These are phyloP conservation scores for Aspergillus sp. DNA, from an alignment of 2,329 filamentous ascomycete species.

Conservation along the genomic window DNA sequence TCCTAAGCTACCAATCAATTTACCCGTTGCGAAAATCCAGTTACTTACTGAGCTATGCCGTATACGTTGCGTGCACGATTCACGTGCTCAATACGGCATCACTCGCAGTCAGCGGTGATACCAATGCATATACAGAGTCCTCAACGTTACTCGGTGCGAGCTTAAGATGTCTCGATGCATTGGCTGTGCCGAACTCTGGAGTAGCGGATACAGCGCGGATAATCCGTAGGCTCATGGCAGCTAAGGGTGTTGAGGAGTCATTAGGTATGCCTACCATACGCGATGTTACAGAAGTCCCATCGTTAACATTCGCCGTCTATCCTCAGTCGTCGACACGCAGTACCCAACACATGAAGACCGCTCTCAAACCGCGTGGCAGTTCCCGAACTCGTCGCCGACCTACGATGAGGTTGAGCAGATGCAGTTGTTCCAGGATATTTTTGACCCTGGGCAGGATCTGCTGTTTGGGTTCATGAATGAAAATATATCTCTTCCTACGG, in stretches of 20 bases:
- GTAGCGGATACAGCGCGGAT: constrained; percentile 11
- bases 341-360: background rate
- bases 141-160: background rate
- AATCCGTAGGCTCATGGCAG: constrained; percentile 13
- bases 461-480: constrained; percentile 20
- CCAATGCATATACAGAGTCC: background rate
- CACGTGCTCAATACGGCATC: constrained; percentile 40
- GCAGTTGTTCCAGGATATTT: constrained; percentile 6
- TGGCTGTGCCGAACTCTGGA: constrained; percentile 15
- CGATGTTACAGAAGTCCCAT: too few relatives aligned
- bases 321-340: background rate
- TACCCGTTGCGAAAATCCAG: constrained; percentile 48
- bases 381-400: background rate
- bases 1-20: constrained; percentile 40
- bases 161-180: constrained; percentile 10
- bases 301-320: too few relatives aligned
- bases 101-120: background rate
- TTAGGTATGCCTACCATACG: too few relatives aligned
- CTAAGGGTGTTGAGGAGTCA: constrained; percentile 8
- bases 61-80: constrained; percentile 33
- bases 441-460: constrained; percentile 10
- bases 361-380: background rate
- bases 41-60: constrained; percentile 49
- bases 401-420: background rate
- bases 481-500: background rate